These are phyloP conservation scores for Sequoiadendron giganteum DNA, from an alignment of 75 land plant species.

Conservation along the genomic window DNA sequence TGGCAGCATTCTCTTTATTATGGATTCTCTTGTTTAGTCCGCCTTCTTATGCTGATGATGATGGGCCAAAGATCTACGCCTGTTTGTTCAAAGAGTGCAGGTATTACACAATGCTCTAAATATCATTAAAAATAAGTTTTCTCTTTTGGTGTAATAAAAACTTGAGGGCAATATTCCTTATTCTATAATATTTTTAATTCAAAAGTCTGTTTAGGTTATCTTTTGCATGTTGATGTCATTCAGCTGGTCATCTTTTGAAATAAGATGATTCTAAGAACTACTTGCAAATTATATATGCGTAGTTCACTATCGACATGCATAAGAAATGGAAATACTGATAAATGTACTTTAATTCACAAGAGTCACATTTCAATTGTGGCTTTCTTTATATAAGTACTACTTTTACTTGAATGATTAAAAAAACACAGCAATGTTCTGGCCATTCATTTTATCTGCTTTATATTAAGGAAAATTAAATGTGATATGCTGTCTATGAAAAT, in stretches of 20 bases:
- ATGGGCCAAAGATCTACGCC: conserved; percentile 59
- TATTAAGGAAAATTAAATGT: too few relatives aligned
- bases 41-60: conserved; percentile 51
- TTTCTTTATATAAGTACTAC: background rate
- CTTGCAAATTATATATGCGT: background rate
- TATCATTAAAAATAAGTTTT: background rate
- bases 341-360: background rate
- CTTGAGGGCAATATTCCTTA: background rate
- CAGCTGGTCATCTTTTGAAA: background rate
- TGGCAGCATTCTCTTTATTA: conserved; percentile 16
- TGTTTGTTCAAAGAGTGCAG: conserved; percentile 77
- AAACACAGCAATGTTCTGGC: background rate
- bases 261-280: background rate
- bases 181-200: background rate
- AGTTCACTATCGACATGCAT: background rate
- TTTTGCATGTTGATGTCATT: background rate
- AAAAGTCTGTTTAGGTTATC: background rate
- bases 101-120: conserved; percentile 19
- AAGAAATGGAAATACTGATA: background rate
- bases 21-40: conserved; percentile 29
- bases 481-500: too few relatives aligned
- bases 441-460: background rate
- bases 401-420: background rate
- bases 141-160: background rate
- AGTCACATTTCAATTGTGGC: background rate